Evolutionary conservation across 2,329 filamentous ascomycete genomes (phyloP), one percentile per base, ranked within the genome.

Genomic region (Trichophyton rubrum): DNA sequence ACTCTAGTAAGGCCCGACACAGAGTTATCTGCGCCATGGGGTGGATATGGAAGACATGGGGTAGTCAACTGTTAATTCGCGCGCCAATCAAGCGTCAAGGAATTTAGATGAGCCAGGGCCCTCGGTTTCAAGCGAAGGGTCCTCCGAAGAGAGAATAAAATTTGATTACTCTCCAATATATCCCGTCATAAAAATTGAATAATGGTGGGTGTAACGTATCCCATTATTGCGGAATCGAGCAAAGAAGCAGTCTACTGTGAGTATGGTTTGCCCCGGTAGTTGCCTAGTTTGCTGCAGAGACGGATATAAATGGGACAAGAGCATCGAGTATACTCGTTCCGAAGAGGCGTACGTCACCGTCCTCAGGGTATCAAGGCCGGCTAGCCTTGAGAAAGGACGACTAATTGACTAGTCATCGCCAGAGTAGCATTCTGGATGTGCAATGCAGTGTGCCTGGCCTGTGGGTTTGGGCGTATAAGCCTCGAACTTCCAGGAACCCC

Each of bases 221-320:
- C 51, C 33, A 55, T 38, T 27, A 55, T 55, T 27, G 33, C 27
- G 3, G 27, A 55, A 33, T 35, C 13, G 27, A 33, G 24, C 51
- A 30, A 55, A 35, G 27, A 9, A 17, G 49, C 22, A 22, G 9
- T 2, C 27, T 55, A 3, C 17, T 20, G 27, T 15, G 5, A 17
- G 15, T 55, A 15, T 33, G 51, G 13, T 51, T 24, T 43, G 7
- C n/a, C 45, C 13, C 45, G 24, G 24, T 8, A 17, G 15, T n/a
- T 43, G 20, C 3, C 17, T 47, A 53, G 15, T 55, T 13, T 35
- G 27, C 51, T 55, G 51, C 51, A 55, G 33, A 30, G 27, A 43
- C 51, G 51, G 51, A 35, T 55, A 55, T n/a, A 55, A 33, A 55
- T 55, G 51, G 51, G 51, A 55, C 51, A 35, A 55, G 51, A 55